Conservation (phyloP, 148 eudicot species). For the Chenopodium album region DNA sequence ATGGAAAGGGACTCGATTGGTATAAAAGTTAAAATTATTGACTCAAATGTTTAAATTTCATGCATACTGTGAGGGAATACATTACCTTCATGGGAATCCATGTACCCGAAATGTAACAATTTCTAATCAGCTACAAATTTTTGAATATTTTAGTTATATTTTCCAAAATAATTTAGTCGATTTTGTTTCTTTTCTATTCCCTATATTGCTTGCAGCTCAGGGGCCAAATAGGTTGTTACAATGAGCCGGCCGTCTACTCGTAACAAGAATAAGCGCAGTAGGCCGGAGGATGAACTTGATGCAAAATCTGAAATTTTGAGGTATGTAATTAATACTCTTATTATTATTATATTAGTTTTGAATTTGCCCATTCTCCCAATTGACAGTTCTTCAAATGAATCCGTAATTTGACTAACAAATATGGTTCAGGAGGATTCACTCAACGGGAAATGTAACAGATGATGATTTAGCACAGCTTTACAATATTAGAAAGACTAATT, state of each 20-base stretch:
- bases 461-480: slow-evolving; percentile 80
- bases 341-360: background rate
- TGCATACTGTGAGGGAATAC: background rate
- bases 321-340: slow-evolving; percentile 27
- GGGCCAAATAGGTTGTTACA: slow-evolving; percentile 7
- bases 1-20: too few species aligned
- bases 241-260: slow-evolving; percentile 75
- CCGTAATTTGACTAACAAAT: background rate
- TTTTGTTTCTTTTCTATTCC: background rate
- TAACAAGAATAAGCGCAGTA: slow-evolving; percentile 72
- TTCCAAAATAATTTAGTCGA: too few species aligned
- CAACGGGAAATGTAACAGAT: slow-evolving; percentile 48
- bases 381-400: background rate
- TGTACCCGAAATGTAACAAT: too few species aligned
- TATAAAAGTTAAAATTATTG: too few species aligned
- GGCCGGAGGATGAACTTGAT: slow-evolving; percentile 60
- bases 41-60: too few species aligned
- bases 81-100: background rate
- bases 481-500: slow-evolving; percentile 66
- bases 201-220: background rate
- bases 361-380: background rate
- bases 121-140: background rate
- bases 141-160: too few species aligned
- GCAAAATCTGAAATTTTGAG: slow-evolving; percentile 55
- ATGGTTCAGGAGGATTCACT: slow-evolving; percentile 62